A percentile compares a stretch with the other conserved stretches of the same genome.
Conservation (phyloP, 2,329 filamentous ascomycete species). For the Trichoderma koningii region DNA sequence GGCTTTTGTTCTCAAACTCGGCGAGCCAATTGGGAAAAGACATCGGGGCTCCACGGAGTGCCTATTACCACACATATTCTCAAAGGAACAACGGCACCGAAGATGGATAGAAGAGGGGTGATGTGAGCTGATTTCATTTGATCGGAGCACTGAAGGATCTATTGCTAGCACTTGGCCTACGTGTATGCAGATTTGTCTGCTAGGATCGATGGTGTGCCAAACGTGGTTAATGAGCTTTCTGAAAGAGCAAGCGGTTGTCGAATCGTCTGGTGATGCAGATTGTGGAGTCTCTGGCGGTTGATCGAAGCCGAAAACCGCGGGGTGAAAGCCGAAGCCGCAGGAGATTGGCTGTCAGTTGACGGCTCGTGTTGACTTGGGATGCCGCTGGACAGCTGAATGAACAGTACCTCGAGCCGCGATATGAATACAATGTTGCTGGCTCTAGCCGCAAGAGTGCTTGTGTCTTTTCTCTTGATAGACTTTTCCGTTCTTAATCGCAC, state of each 20-base stretch:
- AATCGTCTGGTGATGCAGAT: not conserved
- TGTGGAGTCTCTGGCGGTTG: not conserved
- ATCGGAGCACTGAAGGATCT: too few species aligned
- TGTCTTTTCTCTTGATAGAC: too few species aligned
- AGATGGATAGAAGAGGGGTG: not conserved
- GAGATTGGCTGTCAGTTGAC: not conserved
- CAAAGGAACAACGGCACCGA: too few species aligned
- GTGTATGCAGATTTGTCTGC: too few species aligned
- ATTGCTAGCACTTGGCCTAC: not conserved
- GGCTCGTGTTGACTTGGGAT: too few species aligned
- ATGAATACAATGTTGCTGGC: too few species aligned
- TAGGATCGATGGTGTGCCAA: not conserved
- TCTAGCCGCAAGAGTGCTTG: too few species aligned
- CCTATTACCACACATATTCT: not conserved
- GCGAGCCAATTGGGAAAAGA: not conserved
- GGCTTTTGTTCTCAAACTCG: not conserved
- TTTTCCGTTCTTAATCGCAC: too few species aligned
- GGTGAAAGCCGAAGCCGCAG: constrained; percentile 9
- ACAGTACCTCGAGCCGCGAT: not conserved
- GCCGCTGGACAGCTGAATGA: too few species aligned
- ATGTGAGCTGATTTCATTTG: not conserved
- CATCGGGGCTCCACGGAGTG: not conserved
- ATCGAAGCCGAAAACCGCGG: not conserved
- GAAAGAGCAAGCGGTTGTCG: too few species aligned
- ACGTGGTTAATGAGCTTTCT: not conserved